Evolutionary conservation across 192 early-diverging fungal species (phyloP), one percentile per base, ranked within the genome.

Genomic region (Bifiguratus adelaidae): DNA sequence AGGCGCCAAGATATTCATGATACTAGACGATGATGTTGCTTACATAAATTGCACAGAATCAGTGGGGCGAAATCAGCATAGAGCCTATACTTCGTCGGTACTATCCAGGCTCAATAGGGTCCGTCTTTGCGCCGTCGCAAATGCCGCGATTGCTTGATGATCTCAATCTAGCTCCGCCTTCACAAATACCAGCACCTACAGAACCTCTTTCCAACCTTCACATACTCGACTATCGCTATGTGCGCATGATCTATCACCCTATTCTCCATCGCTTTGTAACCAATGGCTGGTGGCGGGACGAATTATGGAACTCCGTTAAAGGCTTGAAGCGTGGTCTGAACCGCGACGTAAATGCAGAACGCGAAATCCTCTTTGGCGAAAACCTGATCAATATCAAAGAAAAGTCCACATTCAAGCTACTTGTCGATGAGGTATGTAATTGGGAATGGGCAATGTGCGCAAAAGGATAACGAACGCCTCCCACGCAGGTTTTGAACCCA

Each of bases 371-470:
- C 2, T 89, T 89, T 68, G 86, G 84, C 3, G 24, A 62, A 12
- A 89, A 89, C 63, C 44, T 68, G 48, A 86, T 86, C 29, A 77
- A 85, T 29, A 78, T 85, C n/a, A 47, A 74, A 46, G 81, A 80
- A 41, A 83, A 82, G 49, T 61, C 82, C 0, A 61, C 63, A 6
- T 50, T 51, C 16, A 65, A 76, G 23, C 55, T 89, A 48, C 52
- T 89, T 4, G 52, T 80, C 19, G 77, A 85, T 55, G 86, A 89
- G 55, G 67, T 63, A 24, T 12, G 52, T 33, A 12, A 41, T 23
- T n/a, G 3, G 8, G 2, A n/a, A 38, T 3, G 29, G 21, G 18
- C 13, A 22, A 16, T 52, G 18, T 12, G 34, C 36, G 7, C 12
- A 15, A 52, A 13, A 9, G 32, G 15, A 4, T 3, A 11, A 28